Conservation (phyloP, 345 rosid species). For the Murraya koenigii region DNA sequence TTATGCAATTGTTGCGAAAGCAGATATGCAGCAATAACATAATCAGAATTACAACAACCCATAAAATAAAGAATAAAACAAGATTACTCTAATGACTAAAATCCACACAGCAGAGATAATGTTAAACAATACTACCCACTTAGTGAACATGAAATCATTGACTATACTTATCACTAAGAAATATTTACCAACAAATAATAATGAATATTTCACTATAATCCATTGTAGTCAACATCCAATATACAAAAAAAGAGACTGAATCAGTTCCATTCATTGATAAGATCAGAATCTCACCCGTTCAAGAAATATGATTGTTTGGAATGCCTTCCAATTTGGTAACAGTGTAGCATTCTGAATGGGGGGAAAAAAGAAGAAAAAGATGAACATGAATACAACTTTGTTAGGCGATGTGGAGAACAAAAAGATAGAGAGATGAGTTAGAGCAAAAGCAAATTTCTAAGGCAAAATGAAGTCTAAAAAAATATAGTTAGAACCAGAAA, state of each 20-base stretch:
- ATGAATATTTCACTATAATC: background rate
- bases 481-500: background rate
- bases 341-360: conserved; percentile 61
- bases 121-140: background rate
- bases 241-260: background rate
- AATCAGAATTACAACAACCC: background rate
- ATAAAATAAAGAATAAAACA: background rate
- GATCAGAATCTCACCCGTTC: conserved; percentile 56
- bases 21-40: background rate
- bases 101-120: background rate
- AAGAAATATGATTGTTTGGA: conserved; percentile 77
- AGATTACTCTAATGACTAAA: background rate
- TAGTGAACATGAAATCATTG: background rate
- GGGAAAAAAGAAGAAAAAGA: background rate
- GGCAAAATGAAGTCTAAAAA: background rate
- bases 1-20: background rate
- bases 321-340: conserved; percentile 90
- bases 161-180: background rate
- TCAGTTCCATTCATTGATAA: background rate
- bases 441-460: background rate
- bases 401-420: background rate
- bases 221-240: background rate
- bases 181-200: background rate
- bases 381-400: background rate
- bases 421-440: conserved; percentile 5